phyloP scores from a whole-genome alignment of 768 basidiomycete species.

The Russula lepida region DNA sequence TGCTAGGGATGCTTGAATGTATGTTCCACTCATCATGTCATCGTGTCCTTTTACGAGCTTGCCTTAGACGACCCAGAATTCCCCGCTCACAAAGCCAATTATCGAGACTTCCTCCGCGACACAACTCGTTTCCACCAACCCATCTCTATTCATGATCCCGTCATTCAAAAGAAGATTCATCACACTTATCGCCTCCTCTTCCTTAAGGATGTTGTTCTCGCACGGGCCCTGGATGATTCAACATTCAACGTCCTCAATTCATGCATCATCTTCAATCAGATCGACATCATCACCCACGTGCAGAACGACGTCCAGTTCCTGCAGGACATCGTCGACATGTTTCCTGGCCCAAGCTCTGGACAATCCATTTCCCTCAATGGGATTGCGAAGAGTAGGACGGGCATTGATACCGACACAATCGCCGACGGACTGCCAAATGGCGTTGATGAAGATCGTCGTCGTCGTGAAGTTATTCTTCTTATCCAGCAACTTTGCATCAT shows the following conservation, averaged over 20 bases:
- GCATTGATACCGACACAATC: constrained; percentile 22
- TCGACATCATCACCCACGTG: constrained; percentile 90
- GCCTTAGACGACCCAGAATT: constrained; percentile 90
- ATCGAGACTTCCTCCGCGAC: constrained; percentile 84
- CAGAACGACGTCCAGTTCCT: constrained; percentile 72
- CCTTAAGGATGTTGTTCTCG: constrained; percentile 96
- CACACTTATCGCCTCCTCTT: constrained; percentile 96
- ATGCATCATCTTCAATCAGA: constrained; percentile 97
- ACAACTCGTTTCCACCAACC: constrained; percentile 86
- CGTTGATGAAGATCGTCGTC: constrained; percentile 29
- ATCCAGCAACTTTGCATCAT: constrained; percentile 89
- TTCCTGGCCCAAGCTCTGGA: constrained; percentile 35
- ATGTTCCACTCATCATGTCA: constrained; percentile 28
- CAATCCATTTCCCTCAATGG: constrained; percentile 26
- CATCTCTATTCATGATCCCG: constrained; percentile 66
- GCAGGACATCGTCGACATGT: constrained; percentile 65
- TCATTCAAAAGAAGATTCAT: constrained; percentile 83
- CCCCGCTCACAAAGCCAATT: constrained; percentile 92
- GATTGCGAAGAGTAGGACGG: constrained; percentile 23
- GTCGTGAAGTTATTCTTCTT: constrained; percentile 75
- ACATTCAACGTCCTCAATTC: constrained; percentile 97
- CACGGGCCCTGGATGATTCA: constrained; percentile 88
- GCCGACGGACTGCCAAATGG: constrained; percentile 11
- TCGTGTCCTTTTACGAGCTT: constrained; percentile 11
- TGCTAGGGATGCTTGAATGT: constrained; percentile 98